Percentiles rank a stretch among this genome's conserved stretches.
These are phyloP conservation scores for Irpex lacteus DNA, from an alignment of 1,284 basidiomycete genomes.

Conservation along the genomic window DNA sequence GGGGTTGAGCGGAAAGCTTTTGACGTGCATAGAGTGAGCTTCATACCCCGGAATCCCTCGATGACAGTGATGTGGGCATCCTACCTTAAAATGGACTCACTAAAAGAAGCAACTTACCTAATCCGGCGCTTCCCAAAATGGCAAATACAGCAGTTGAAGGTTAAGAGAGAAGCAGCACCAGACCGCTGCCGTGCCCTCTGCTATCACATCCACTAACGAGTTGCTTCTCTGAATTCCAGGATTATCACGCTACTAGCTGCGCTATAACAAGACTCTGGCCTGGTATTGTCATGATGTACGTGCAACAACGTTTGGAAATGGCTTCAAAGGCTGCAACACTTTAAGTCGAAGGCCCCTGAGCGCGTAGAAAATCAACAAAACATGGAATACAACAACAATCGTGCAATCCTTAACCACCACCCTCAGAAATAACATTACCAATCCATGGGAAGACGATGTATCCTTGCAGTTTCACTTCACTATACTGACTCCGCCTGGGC, in stretches of 20 bases:
- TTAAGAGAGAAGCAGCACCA: not conserved
- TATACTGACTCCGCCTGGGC: not conserved
- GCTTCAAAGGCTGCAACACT: too few species aligned
- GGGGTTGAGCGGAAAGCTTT: too few species aligned
- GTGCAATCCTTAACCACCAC: too few species aligned
- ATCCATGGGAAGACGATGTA: too few species aligned
- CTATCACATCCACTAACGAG: not conserved
- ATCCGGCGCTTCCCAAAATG: not conserved
- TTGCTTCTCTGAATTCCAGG: not conserved
- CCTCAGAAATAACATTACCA: too few species aligned
- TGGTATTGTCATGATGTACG: not conserved
- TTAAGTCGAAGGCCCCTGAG: too few species aligned
- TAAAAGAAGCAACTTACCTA: not conserved
- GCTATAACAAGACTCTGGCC: not conserved
- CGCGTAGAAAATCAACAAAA: too few species aligned
- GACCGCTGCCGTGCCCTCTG: not conserved
- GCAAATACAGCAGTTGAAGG: slow-evolving; percentile 1
- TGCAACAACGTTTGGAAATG: too few species aligned
- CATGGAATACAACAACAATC: too few species aligned
- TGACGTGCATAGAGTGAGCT: not conserved
- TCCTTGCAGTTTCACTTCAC: not conserved
- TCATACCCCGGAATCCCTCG: not conserved
- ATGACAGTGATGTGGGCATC: not conserved
- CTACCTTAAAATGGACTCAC: slow-evolving; percentile 2
- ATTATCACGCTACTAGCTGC: not conserved